phyloP scores from a whole-genome alignment of 306 rosid genomes.

The Trifolium dubium region DNA sequence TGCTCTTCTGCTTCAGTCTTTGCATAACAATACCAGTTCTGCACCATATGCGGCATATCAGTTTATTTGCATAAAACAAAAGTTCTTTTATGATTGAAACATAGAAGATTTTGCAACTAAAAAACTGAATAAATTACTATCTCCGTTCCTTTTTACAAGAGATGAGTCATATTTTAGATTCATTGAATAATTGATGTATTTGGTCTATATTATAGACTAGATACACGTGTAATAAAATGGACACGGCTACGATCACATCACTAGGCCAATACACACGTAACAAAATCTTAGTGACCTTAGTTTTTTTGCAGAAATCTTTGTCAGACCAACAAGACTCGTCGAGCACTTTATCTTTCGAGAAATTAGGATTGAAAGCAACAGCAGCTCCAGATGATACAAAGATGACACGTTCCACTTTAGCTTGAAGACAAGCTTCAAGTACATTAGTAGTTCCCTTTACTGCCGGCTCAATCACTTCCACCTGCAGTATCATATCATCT shows the following conservation, averaged over 20 bases:
- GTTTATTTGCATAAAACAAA: slow-evolving; percentile 11
- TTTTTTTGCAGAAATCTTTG: slow-evolving; percentile 49
- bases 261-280: not conserved
- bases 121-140: not conserved
- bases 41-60: slow-evolving; percentile 21
- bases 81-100: slow-evolving; percentile 2
- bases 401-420: slow-evolving; percentile 51
- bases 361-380: slow-evolving; percentile 23
- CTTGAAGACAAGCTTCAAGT: slow-evolving; percentile 51
- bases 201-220: no score
- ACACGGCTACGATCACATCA: not conserved
- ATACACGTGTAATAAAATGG: not conserved
- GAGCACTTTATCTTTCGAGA: slow-evolving; percentile 38
- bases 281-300: slow-evolving; percentile 38
- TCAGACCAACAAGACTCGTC: slow-evolving; percentile 62
- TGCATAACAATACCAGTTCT: slow-evolving; percentile 80
- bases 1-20: slow-evolving; percentile 82
- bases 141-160: no score
- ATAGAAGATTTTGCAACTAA: not conserved
- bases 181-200: no score
- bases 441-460: slow-evolving; percentile 67
- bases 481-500: slow-evolving; percentile 42
- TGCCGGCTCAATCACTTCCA: slow-evolving; percentile 67
- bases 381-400: slow-evolving; percentile 46
- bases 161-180: no score